Base-by-base conservation (phyloP, 352 stramenopile genomes). In the Vaucheria bursata region DNA sequence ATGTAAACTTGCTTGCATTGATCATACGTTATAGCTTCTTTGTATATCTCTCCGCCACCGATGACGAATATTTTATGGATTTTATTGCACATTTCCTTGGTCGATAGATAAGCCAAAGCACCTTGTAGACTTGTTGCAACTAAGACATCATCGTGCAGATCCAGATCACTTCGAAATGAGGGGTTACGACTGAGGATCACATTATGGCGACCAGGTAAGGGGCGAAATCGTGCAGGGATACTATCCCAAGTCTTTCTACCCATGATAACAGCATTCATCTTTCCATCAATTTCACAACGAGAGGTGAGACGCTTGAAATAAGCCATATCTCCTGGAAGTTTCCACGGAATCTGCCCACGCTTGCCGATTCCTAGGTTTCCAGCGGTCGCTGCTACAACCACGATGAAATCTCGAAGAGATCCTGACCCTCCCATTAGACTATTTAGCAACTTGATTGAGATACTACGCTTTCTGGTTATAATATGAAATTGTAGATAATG, bases 221-320 rank as follows among this genome's bases (percentile, higher is more conserved):
- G 97, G 0, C 94, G 90, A 76, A 97, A 97, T 82, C 96, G 97
- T 49, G 88, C 45, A 1, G 96, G 96, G 68, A 99, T 95, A 74
- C 93, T 98, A 75, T 98, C 92, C 94, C 95, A 99, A 18, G 97
- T 99, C 87, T 98, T 99, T 53, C 95, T 91, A 12, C 97, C 97
- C 96, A 99, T 99, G 84, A 99, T 95, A 37, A 99, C 95, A 0
- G 95, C 97, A 88, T 99, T 94, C 36, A 79, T 91, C 64, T 93
- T 89, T 45, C 81, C 83, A 18, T 67, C 31, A 33, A 64, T 50
- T 2, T 68, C 31, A 39, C 53, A 75, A 53, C 32, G 33, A 40
- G 87, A 90, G 1, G 95, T 98, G 29, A 98, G 85, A 50, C 92
- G 80, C 38, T 95, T 94, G 86, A 99, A 99, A 81, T 95, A 93